These are phyloP conservation scores for Diaporthe humulicola DNA, from an alignment of 2,329 filamentous ascomycete genomes.

Conservation along the genomic window DNA sequence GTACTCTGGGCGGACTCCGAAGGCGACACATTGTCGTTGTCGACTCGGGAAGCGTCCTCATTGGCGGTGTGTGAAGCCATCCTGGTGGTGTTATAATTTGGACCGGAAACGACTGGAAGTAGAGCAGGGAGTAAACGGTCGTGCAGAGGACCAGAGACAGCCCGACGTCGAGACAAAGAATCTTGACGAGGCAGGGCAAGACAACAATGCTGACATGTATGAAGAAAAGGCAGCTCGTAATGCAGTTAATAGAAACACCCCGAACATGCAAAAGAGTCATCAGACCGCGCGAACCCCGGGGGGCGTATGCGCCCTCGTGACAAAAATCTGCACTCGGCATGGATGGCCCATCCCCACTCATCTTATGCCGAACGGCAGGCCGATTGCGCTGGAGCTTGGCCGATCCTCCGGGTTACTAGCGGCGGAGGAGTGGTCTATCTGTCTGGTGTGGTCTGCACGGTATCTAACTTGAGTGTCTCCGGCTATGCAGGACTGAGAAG, in stretches of 20 bases:
- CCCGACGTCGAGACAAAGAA: background rate
- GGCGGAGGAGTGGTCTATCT: background rate
- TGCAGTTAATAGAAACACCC: background rate
- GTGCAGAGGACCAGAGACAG: background rate
- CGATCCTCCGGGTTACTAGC: constrained; percentile 24
- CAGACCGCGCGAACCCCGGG: background rate
- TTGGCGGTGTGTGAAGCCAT: constrained; percentile 22
- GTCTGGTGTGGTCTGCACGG: background rate
- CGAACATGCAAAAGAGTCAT: constrained; percentile 21
- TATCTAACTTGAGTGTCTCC: background rate
- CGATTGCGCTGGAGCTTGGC: constrained; percentile 13
- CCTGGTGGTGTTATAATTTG: background rate
- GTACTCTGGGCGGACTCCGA: constrained; percentile 1
- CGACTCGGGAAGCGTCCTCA: background rate
- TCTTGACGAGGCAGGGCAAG: background rate
- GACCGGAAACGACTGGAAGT: background rate
- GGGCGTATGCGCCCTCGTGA: constrained; percentile 11
- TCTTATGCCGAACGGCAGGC: constrained; percentile 23
- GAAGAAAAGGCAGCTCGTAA: background rate
- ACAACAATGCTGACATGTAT: background rate
- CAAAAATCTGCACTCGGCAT: constrained; percentile 31
- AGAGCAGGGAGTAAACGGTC: background rate
- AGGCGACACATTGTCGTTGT: background rate
- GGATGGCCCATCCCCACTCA: constrained; percentile 22
- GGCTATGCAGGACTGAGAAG: background rate